These are phyloP conservation scores for Diphasiastrum complanatum DNA, from an alignment of 83 land plant genomes.

Conservation along the genomic window DNA sequence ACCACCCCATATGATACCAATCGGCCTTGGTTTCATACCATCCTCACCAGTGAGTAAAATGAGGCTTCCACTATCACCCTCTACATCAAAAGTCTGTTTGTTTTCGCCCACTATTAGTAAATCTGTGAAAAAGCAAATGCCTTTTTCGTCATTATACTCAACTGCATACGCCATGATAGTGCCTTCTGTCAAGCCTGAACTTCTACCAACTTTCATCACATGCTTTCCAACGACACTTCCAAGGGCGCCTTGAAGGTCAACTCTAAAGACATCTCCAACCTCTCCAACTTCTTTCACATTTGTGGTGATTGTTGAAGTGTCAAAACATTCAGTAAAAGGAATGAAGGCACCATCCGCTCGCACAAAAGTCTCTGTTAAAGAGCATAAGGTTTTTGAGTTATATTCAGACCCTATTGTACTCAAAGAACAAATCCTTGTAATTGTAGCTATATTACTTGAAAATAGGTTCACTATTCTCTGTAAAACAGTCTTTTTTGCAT, in stretches of 20 bases:
- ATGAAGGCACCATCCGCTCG: constrained; percentile 92
- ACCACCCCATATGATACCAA: constrained; percentile 93
- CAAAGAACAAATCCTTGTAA: too few relatives aligned
- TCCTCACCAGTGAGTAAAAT: constrained; percentile 48
- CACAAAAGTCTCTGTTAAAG: constrained; percentile 72
- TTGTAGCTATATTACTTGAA: too few relatives aligned
- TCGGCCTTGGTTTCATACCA: constrained; percentile 54
- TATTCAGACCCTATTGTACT: too few relatives aligned
- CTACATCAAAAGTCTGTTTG: constrained; percentile 83
- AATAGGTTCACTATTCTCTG: too few relatives aligned
- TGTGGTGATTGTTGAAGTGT: constrained; percentile 55
- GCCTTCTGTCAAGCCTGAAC: constrained; percentile 82
- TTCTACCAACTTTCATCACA: constrained; percentile 78
- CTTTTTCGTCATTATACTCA: constrained; percentile 89
- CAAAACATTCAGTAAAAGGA: constrained; percentile 70
- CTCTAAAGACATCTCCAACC: constrained; percentile 61
- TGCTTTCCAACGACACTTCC: constrained; percentile 63
- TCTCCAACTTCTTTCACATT: constrained; percentile 71
- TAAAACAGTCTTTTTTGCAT: too few relatives aligned
- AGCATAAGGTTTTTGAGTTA: too few relatives aligned
- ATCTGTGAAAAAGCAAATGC: constrained; percentile 80
- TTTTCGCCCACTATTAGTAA: constrained; percentile 86
- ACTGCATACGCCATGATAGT: constrained; percentile 81
- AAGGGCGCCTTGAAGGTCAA: constrained; percentile 78
- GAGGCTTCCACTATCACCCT: constrained; percentile 89